Percentiles rank a stretch among this genome's conserved stretches.
Evolutionary conservation across 1,139 yeast species (phyloP).

Genomic region (Pneumocystis murina): DNA sequence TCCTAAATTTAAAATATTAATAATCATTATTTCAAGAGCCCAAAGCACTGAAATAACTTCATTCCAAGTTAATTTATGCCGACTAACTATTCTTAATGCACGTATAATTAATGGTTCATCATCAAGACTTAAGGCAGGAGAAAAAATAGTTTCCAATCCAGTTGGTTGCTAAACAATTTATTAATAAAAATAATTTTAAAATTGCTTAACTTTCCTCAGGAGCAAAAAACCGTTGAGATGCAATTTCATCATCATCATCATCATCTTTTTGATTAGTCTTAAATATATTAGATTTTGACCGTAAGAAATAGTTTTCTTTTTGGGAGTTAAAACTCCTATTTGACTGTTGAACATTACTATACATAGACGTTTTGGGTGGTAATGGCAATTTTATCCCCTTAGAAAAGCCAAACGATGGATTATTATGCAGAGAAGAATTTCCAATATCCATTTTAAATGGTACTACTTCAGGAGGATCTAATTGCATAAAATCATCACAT

Average conservation of each 20-base stretch:
- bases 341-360: background rate
- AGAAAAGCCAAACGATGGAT: background rate
- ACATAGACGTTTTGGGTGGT: background rate
- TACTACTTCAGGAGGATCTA: conserved; percentile 2
- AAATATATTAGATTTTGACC: background rate
- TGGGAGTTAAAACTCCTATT: background rate
- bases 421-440: background rate
- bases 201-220: conserved; percentile 4
- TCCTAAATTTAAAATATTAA: background rate
- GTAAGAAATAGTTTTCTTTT: background rate
- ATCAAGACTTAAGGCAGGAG: conserved; percentile 9
- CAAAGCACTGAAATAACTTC: background rate
- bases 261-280: background rate
- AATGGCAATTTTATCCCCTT: background rate
- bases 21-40: background rate
- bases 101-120: conserved; percentile 12
- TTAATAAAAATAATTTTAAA: background rate
- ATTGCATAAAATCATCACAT: background rate
- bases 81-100: conserved; percentile 7
- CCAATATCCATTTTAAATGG: background rate
- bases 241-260: conserved; percentile 1
- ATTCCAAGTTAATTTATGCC: conserved; percentile 1
- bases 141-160: conserved; percentile 10
- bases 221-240: conserved; percentile 11
- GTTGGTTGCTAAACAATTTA: conserved; percentile 5